Percentiles rank a stretch among this genome's conserved stretches.
phyloP scores from a whole-genome alignment of 2,329 filamentous ascomycete genomes.

The Claviceps digitariae region DNA sequence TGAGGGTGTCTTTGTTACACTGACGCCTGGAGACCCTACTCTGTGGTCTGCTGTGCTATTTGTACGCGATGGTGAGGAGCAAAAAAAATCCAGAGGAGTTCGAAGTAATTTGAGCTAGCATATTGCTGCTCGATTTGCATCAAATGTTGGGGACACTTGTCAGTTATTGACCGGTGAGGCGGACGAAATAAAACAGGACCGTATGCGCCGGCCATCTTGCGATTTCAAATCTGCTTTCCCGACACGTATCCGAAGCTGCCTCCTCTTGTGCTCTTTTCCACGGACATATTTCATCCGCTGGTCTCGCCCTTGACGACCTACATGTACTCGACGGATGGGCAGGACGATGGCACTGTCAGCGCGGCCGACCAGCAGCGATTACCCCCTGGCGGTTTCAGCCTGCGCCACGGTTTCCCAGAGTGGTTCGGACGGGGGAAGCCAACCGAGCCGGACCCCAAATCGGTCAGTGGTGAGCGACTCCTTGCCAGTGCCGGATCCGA shows the following conservation, averaged over 20 bases:
- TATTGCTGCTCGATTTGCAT: not conserved
- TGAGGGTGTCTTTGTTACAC: slow-evolving; percentile 72
- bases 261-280: slow-evolving; percentile 76
- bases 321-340: slow-evolving; percentile 71
- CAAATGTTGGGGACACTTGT: not conserved
- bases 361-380: slow-evolving; percentile 72
- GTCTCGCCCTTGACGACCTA: slow-evolving; percentile 90
- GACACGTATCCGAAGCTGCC: slow-evolving; percentile 64
- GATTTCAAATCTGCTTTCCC: slow-evolving; percentile 83
- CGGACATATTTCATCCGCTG: slow-evolving; percentile 89
- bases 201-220: slow-evolving; percentile 74
- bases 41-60: slow-evolving; percentile 90
- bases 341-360: slow-evolving; percentile 64
- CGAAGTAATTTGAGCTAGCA: not conserved
- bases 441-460: slow-evolving; percentile 24
- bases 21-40: slow-evolving; percentile 67
- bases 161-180: not conserved
- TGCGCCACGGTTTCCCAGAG: slow-evolving; percentile 77
- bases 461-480: slow-evolving; percentile 27
- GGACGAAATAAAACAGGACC: slow-evolving; percentile 46
- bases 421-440: slow-evolving; percentile 62
- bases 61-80: slow-evolving; percentile 58
- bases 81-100: not conserved
- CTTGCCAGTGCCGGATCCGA: slow-evolving; percentile 14
- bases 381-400: slow-evolving; percentile 78